Base-by-base conservation (phyloP, 2,329 filamentous ascomycete genomes). In the Atkinsonella hypoxylon region DNA sequence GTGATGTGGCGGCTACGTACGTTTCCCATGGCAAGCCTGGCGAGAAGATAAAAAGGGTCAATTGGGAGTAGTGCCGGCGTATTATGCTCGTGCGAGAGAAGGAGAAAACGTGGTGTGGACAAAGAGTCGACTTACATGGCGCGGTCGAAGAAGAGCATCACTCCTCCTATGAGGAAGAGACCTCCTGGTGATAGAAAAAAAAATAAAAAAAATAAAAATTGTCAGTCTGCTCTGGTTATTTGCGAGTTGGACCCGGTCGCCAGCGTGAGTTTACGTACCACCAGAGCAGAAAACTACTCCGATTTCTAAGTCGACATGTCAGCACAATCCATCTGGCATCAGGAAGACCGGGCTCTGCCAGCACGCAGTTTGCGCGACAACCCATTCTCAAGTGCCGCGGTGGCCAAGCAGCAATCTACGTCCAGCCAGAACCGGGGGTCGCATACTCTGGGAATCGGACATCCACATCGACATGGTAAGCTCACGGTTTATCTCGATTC, bases 271-370 rank as follows among this genome's bases (percentile, higher is more conserved):
- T 60, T 68, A 85, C 87, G 60, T 84, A 95, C 90, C 91, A 64
- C 89, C 91, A 64, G 89, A 93, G 78, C 93, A 97, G 76, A 98
- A 98, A 66, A 90, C 88, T 56, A 96, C 90, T 60, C 93, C 93
- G 63, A 97, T 86, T 71, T 98, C 93, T 97, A 31, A n/a, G 43
- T 63, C 60, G 46, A n/a, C 51, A 36, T 34, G 49, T 51, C 36
- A 53, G 48, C 44, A 45, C n/a, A 31, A 15, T 39, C 31, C 38
- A 36, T 17, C 31, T 18, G 30, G 13, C 8, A 8, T 26, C 26
- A 7, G 7, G 26, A 26, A 8, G n/a, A n/a, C n/a, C n/a, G n/a
- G n/a, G n/a, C n/a, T n/a, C n/a, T n/a, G n/a, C n/a, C n/a, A n/a
- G n/a, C n/a, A n/a, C n/a, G n/a, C n/a, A n/a, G 26, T 26, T 26